Evolutionary conservation across 495 filamentous ascomycete genomes (phyloP).

Genomic region (Cairneyella variabilis): DNA sequence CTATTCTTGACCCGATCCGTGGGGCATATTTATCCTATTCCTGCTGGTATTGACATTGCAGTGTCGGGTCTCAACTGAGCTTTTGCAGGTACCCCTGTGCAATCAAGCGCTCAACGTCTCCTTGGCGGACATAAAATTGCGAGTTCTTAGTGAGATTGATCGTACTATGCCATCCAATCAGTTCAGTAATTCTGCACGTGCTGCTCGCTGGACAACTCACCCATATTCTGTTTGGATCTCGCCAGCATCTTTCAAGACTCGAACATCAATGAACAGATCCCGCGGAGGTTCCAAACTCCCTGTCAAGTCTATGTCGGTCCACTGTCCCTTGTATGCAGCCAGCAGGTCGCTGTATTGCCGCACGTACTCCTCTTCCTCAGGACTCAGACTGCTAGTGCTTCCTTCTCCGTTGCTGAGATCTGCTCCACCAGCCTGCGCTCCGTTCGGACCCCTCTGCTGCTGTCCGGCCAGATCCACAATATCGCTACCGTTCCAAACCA

Average conservation of each 20-base stretch:
- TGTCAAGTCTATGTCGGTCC: constrained; percentile 97
- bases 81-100: constrained; percentile 96
- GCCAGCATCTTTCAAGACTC: constrained; percentile 94
- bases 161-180: constrained; percentile 49
- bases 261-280: constrained; percentile 96
- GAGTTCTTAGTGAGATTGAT: constrained; percentile 98
- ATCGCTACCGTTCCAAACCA: constrained; percentile 88
- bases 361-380: constrained; percentile 97
- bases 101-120: constrained; percentile 93
- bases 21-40: too few species aligned
- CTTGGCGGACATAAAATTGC: constrained; percentile 94
- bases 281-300: constrained; percentile 90
- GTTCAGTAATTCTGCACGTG: background rate
- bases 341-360: constrained; percentile 87
- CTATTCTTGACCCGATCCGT: too few species aligned
- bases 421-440: constrained; percentile 28
- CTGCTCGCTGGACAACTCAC: constrained; percentile 37
- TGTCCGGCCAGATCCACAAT: constrained; percentile 54
- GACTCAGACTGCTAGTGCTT: constrained; percentile 75
- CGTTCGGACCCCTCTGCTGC: constrained; percentile 34
- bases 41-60: too few species aligned
- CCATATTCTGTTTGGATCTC: constrained; percentile 99
- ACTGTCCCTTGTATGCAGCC: constrained; percentile 95
- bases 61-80: constrained; percentile 69
- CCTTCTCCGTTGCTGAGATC: constrained; percentile 43